These are phyloP conservation scores for Spergularia bocconei DNA, from an alignment of 148 eudicot species.

Conservation along the genomic window DNA sequence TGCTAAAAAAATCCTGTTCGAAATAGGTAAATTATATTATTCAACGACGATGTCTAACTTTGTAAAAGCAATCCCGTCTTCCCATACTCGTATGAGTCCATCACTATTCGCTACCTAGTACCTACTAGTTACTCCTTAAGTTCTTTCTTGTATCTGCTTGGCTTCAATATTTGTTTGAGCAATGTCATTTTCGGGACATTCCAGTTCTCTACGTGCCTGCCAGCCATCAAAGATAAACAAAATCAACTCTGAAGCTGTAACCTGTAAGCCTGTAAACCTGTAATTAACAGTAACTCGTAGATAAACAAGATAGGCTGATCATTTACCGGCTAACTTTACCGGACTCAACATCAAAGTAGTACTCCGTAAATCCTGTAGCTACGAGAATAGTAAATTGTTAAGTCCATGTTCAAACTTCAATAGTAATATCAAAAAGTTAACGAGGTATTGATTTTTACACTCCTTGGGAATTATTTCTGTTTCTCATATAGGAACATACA, in stretches of 20 bases:
- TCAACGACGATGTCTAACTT: no score
- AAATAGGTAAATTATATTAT: no score
- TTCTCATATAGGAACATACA: no score
- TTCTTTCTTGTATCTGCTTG: constrained; percentile 42
- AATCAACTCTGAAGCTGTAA: background rate
- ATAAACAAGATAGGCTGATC: background rate
- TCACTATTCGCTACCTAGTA: no score
- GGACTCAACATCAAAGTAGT: constrained; percentile 64
- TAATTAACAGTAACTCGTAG: background rate
- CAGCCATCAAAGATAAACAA: background rate
- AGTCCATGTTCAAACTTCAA: background rate
- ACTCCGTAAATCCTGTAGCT: constrained; percentile 97
- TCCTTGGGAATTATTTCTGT: no score
- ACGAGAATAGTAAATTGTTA: constrained; percentile 31
- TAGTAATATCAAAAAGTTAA: background rate
- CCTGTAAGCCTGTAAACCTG: background rate
- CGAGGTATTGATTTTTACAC: no score
- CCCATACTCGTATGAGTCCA: no score
- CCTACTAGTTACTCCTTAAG: no score
- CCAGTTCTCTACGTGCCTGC: constrained; percentile 96
- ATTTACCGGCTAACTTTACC: constrained; percentile 79
- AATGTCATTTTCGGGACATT: constrained; percentile 95
- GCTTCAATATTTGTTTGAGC: constrained; percentile 80
- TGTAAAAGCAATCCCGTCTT: no score
- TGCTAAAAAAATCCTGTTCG: no score